Conservation (phyloP, 75 land plant species). For the Ceratopteris richardii region DNA sequence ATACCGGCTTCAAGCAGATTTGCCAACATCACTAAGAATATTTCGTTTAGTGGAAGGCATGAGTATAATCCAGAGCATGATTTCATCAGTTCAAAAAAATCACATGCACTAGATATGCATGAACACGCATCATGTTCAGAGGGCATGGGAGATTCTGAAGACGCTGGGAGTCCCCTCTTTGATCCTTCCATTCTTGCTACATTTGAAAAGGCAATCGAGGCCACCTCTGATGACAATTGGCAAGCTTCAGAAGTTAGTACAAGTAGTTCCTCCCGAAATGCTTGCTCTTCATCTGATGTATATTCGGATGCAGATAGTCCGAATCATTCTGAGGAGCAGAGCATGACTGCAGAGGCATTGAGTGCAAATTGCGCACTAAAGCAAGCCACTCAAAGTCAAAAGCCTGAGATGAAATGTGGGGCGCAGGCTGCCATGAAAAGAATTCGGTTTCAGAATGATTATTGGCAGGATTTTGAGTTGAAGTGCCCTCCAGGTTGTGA, state of each 20-base stretch:
- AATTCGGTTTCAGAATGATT: neutral
- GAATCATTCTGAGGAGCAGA: neutral
- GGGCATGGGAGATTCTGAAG: neutral
- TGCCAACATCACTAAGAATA: too few species aligned
- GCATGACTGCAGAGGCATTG: too few species aligned
- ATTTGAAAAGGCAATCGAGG: slow-evolving; percentile 26
- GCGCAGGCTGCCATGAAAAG: too few species aligned
- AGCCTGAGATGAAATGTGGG: neutral
- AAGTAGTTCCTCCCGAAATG: neutral
- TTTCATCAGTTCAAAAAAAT: neutral
- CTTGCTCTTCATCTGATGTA: neutral
- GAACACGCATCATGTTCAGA: neutral
- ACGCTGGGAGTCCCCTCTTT: slow-evolving; percentile 9
- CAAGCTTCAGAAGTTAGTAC: neutral
- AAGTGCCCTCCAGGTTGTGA: slow-evolving; percentile 22
- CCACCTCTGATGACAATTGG: slow-evolving; percentile 8
- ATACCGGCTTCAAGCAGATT: neutral
- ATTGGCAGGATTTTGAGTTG: neutral
- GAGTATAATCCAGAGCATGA: neutral
- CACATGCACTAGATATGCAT: neutral
- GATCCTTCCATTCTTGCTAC: slow-evolving; percentile 30
- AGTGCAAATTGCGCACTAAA: neutral
- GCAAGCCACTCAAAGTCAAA: neutral
- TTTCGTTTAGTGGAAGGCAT: neutral
- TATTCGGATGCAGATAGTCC: slow-evolving; percentile 7